Evolutionary conservation across 305 asterid species (phyloP), one percentile per base, ranked within the genome.

Genomic region (Fraxinus platypoda): DNA sequence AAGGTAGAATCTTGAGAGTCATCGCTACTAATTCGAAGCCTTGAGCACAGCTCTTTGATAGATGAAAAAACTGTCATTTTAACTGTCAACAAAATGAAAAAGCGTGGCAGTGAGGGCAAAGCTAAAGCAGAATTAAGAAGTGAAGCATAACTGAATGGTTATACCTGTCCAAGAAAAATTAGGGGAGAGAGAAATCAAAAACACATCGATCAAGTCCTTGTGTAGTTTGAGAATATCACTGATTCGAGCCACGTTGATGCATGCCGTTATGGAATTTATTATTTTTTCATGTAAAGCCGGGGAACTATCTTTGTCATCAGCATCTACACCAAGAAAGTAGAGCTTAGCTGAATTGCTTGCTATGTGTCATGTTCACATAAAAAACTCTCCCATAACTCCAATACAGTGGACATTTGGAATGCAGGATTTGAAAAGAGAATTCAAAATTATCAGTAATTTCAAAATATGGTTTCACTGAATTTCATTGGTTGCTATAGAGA

Each of bases 121-220:
- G 31, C 25, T 28, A 59, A 85, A 77, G n/a, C 77, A 59, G 52
- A 76, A 73, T 23, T 74, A 79, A 76, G 81, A 66, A 74, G 37
- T 13, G 74, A 78, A 17, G 66, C 0, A 72, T 23, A 74, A 80
- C 28, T 30, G 52, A 66, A 59, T 41, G 52, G 73, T n/a, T 4
- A 83, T 87, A 93, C 99, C 98, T 74, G 93, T 88, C 99, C 99
- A 97, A 5, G 95, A 83, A 87, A 90, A 88, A 80, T 87, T 90
- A 84, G 97, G 93, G 31, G 96, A 90, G 75, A 94, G 93, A 66
- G 95, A 97, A 34, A 85, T 80, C 75, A 87, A 41, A 85, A 90
- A 87, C 77, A 92, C 78, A 83, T 89, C 88, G 83, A 93, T 79
- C 86, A 97, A 87, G 85, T 89, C 87, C 84, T 87, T 86, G 90